These are phyloP conservation scores for Pyrrhoderma lamaoense DNA, from an alignment of 1,284 basidiomycete species.

Conservation along the genomic window DNA sequence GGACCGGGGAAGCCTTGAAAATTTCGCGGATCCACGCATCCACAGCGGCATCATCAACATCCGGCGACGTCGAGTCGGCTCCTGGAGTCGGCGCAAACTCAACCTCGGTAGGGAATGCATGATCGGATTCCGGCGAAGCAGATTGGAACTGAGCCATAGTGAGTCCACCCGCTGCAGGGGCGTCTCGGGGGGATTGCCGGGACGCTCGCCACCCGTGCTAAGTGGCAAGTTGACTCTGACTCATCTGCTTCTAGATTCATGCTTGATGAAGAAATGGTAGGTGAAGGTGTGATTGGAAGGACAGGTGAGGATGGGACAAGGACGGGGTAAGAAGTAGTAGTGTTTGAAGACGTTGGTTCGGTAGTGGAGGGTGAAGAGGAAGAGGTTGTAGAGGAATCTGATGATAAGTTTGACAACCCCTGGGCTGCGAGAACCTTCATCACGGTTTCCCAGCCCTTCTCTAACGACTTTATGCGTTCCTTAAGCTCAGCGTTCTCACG, in stretches of 20 bases:
- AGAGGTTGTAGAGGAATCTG: slow-evolving; percentile 23
- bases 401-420: slow-evolving; percentile 39
- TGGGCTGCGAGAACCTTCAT: slow-evolving; percentile 66
- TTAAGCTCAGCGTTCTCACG: slow-evolving; percentile 67
- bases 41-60: slow-evolving; percentile 45
- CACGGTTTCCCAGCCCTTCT: slow-evolving; percentile 72
- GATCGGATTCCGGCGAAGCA: slow-evolving; percentile 22
- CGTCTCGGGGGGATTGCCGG: slow-evolving; percentile 47
- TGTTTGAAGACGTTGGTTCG: slow-evolving; percentile 19
- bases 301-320: slow-evolving; percentile 28
- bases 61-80: slow-evolving; percentile 6
- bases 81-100: slow-evolving; percentile 23
- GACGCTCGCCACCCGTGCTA: slow-evolving; percentile 88
- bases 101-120: slow-evolving; percentile 24
- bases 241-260: slow-evolving; percentile 23
- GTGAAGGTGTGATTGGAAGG: slow-evolving; percentile 26
- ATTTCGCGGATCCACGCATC: slow-evolving; percentile 61
- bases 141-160: slow-evolving; percentile 6
- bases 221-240: slow-evolving; percentile 76
- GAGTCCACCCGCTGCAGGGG: slow-evolving; percentile 84
- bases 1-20: slow-evolving; percentile 46
- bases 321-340: slow-evolving; percentile 29
- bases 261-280: slow-evolving; percentile 20
- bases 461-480: slow-evolving; percentile 67
- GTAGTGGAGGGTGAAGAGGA: slow-evolving; percentile 17